Percentiles rank a stretch among this genome's conserved stretches.
phyloP scores from a whole-genome alignment of 345 rosid species.

The Pugionium cornutum region DNA sequence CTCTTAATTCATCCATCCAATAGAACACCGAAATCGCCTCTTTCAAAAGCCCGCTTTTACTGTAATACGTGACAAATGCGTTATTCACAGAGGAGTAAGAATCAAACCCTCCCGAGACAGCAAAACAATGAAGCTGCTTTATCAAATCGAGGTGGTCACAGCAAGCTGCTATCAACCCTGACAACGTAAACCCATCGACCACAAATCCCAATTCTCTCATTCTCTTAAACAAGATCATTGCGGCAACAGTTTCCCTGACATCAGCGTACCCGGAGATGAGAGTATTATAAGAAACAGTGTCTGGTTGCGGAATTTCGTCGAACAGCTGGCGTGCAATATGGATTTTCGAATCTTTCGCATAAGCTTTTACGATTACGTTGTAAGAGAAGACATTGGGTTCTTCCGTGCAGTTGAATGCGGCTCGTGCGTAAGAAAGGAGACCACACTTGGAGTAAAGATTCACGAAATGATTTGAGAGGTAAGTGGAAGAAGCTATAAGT shows the following conservation, averaged over 20 bases:
- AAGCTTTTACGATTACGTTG: conserved; percentile 62
- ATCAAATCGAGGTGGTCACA: conserved; percentile 49
- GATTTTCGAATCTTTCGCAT: conserved; percentile 49
- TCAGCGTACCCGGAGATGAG: conserved; percentile 75
- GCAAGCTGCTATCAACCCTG: conserved; percentile 69
- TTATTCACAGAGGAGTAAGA: conserved; percentile 73
- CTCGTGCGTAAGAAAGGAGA: conserved; percentile 51
- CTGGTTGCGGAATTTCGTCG: conserved; percentile 79
- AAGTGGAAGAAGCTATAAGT: conserved; percentile 65
- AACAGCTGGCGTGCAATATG: conserved; percentile 62
- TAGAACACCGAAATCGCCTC: conserved; percentile 64
- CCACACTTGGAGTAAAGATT: conserved; percentile 87
- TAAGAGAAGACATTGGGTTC: conserved; percentile 75
- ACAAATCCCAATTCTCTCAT: conserved; percentile 58
- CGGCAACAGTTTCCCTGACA: conserved; percentile 47
- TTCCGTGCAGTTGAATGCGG: conserved; percentile 50
- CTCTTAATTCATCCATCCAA: conserved; percentile 59
- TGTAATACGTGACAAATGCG: conserved; percentile 62
- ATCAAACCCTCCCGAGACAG: conserved; percentile 61
- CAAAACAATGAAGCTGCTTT: conserved; percentile 65
- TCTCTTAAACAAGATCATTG: conserved; percentile 53
- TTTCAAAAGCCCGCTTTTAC: conserved; percentile 61
- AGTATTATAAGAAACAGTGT: conserved; percentile 76
- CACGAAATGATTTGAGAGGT: conserved; percentile 83
- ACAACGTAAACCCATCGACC: conserved; percentile 75